Evolutionary conservation across 257 asterid genomes (phyloP), one percentile per base, ranked within the genome.

Genomic region (Solanum verrucosum): DNA sequence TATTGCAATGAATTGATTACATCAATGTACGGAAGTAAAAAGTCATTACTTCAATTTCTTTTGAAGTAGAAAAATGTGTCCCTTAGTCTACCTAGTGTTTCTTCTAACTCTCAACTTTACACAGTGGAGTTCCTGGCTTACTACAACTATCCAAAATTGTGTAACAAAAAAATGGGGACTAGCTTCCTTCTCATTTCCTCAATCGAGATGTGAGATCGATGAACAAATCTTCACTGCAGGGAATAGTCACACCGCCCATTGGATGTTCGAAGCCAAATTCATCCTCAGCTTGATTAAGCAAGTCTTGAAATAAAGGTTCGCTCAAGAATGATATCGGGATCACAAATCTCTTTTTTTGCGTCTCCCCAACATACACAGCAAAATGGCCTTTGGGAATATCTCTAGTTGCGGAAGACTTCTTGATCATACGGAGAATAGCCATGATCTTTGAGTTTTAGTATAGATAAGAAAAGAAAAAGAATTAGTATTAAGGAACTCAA

Each of bases 191-290:
- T 78, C 25, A 78, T 34, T 78, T 78, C 63, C 84, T 78, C 60
- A 94, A 83, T 5, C 70, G 86, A 31, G 93, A 90, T 20, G 91
- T 88, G 73, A 93, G 37, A 65, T 90, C 49, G 4, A 81, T n/a
- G 73, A 95, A 95, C 21, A 87, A 49, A 14, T 90, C 92, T 60
- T 88, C 87, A 37, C 87, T 78, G 87, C 93, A 91, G 8, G 94
- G 95, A 31, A 94, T 90, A 4, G 93, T 93, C 5, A 93, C 91
- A 59, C 96, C 95, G 2, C 95, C 96, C 94, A 90, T 92, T 2
- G 95, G 95, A 89, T 93, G 95, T 60, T 91, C 29, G 65, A 89
- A 93, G 14, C 95, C 90, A 23, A 88, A 88, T 86, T 90, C 91
- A 84, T 81, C 88, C 75, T 93, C 94, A 4, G 93, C 93, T 68